Evolutionary conservation across 257 asterid species (phyloP), one percentile per base, ranked within the genome.

Genomic region (Hygrophila difformis): DNA sequence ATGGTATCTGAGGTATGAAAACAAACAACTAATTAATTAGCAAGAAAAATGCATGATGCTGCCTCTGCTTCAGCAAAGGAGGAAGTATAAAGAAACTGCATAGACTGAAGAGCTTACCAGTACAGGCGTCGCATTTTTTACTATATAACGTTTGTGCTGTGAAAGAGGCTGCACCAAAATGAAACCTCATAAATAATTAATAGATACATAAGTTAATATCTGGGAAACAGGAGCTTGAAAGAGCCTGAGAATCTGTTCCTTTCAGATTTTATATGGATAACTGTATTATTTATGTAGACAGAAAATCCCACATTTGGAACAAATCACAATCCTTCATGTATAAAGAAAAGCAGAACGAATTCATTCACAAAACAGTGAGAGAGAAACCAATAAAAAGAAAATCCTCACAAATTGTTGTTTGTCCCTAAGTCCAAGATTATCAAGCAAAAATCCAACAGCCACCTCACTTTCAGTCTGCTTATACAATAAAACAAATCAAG

Each of bases 401-500:
- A 46, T 6, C 38, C 72, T 62, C 72, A 87, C 97, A 59, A 66
- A 76, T 71, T 88, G 97, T 49, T 72, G 95, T 40, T 72, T 81
- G 49, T 78, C 87, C 68, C 93, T 63, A 26, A 88, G 81, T 12
- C 77, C 77, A 44, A 84, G 97, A 42, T 62, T 74, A 73, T 88
- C 95, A 14, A 88, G 93, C 78, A 84, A 77, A 72, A 72, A 70
- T 28, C 80, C 69, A 51, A 88, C 93, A 44, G 75, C 74, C 20
- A 69, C 61, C 60, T 88, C 94, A 54, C 79, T 74, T 72, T 88
- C 97, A 38, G 93, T 84, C 97, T 87, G 75, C 71, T 53, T 9
- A 40, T 20, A 21, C 52, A 47, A 61, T 14, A 35, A 45, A 56
- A 56, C 4, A 54, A 33, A 58, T 43, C 21, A 49, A 22, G 7